These are phyloP conservation scores for Hypoxylon sp. DNA, from an alignment of 2,329 filamentous ascomycete genomes.

Conservation along the genomic window DNA sequence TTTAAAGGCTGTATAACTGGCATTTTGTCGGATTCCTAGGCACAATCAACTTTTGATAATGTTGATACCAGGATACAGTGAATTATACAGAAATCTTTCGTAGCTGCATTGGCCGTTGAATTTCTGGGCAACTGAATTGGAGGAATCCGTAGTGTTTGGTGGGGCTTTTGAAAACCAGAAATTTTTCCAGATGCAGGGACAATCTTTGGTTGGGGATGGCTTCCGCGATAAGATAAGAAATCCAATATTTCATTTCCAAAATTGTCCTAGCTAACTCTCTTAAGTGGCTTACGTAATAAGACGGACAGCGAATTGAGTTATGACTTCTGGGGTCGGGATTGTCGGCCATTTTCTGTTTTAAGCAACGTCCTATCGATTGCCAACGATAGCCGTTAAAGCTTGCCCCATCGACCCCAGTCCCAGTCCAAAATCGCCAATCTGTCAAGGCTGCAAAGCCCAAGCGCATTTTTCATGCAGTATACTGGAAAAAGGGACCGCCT, in stretches of 20 bases:
- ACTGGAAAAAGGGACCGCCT: constrained; percentile 37
- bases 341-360: constrained; percentile 38
- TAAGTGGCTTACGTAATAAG: constrained; percentile 15
- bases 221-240: constrained; percentile 34
- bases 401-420: constrained; percentile 33
- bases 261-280: background rate
- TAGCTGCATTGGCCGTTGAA: background rate
- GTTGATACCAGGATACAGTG: background rate
- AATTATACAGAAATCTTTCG: constrained; percentile 6
- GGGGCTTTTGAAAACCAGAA: constrained; percentile 40
- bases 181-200: constrained; percentile 35
- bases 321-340: constrained; percentile 11
- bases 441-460: constrained; percentile 40
- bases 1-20: constrained; percentile 66
- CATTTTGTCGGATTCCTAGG: constrained; percentile 58
- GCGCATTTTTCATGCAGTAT: constrained; percentile 41
- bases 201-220: constrained; percentile 11
- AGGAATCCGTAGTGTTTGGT: constrained; percentile 21
- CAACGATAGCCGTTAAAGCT: constrained; percentile 22
- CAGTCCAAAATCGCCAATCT: constrained; percentile 35
- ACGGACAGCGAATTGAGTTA: constrained; percentile 16
- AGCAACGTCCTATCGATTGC: constrained; percentile 32
- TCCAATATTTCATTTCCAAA: background rate
- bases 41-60: background rate
- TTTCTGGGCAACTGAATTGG: constrained; percentile 1